Base-by-base conservation (phyloP, 1,284 basidiomycete species). In the Abortiporus biennis region DNA sequence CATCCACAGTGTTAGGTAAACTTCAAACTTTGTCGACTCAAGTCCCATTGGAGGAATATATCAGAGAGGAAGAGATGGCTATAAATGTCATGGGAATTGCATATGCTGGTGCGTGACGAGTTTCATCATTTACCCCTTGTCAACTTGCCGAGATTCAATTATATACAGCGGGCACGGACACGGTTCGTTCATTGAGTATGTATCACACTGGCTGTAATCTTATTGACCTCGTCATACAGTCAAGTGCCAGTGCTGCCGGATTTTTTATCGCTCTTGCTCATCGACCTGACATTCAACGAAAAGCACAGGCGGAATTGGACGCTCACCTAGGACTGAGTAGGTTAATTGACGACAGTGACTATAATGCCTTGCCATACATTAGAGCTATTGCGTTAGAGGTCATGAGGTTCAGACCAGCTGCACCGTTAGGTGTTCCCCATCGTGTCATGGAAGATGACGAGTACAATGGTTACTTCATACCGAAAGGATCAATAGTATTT, bases 221-320 rank as follows among this genome's bases (percentile, higher is more conserved):
- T n/a, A n/a, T n/a, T n/a, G n/a, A n/a, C n/a, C n/a, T n/a, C n/a
- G n/a, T n/a, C n/a, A n/a, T n/a, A n/a, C n/a, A n/a, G n/a, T n/a
- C n/a, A n/a, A n/a, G n/a, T n/a, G n/a, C n/a, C n/a, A n/a, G n/a
- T n/a, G n/a, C n/a, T n/a, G n/a, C n/a, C n/a, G n/a, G n/a, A n/a
- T n/a, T n/a, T n/a, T n/a, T n/a, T n/a, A n/a, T n/a, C n/a, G n/a
- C n/a, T n/a, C n/a, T n/a, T n/a, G n/a, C n/a, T n/a, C n/a, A n/a
- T n/a, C n/a, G 15, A n/a, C n/a, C 45, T 4, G 41, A 43, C 17
- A 19, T 43, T 6, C 51, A 51, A 35, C 19, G 23, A 4, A 50
- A 47, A 30, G 53, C 54, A 5, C 62, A 61, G 27, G 43, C 46
- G 2, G 59, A 64, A 44, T 39, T 62, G 6, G 60, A 63, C 34